Conservation (phyloP, 2,329 filamentous ascomycete genomes). For the Daldinia sp. region DNA sequence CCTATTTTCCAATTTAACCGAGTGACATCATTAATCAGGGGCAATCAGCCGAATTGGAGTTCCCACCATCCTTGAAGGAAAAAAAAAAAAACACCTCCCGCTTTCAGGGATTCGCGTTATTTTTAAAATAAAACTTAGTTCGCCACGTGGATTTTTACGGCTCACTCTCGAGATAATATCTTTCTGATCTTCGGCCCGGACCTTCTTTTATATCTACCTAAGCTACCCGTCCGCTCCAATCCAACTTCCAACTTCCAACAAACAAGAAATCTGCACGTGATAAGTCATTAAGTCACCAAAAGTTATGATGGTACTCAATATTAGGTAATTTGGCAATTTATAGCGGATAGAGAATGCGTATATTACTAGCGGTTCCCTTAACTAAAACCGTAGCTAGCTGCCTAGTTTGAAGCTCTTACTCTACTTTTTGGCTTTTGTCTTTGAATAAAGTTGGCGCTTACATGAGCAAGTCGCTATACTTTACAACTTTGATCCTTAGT, state of each 20-base stretch:
- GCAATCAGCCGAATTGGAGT: slow-evolving; percentile 13
- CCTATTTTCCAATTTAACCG: slow-evolving; percentile 6
- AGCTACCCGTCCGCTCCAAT: not conserved
- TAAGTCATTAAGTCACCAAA: slow-evolving; percentile 4
- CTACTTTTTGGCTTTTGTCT: not conserved
- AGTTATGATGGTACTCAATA: not conserved
- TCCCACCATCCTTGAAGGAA: slow-evolving; percentile 16
- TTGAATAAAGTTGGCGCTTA: not conserved
- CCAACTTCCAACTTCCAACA: not conserved
- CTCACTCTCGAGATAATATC: not conserved
- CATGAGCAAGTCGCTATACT: not conserved
- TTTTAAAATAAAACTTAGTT: slow-evolving; percentile 9
- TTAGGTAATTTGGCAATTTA: not conserved
- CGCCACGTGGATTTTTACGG: slow-evolving; percentile 30
- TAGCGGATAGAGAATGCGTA: not conserved
- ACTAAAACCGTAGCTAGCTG: not conserved
- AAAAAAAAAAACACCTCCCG: too few species aligned
- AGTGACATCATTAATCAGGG: slow-evolving; percentile 30
- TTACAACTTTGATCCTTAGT: not conserved
- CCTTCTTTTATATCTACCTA: not conserved
- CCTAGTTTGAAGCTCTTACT: not conserved
- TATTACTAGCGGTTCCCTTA: not conserved
- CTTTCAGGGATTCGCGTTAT: slow-evolving; percentile 9
- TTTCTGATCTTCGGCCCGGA: slow-evolving; percentile 21
- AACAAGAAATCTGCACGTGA: slow-evolving; percentile 11